These are phyloP conservation scores for Plectosphaerella cucumerina DNA, from an alignment of 2,329 filamentous ascomycete species.

Conservation along the genomic window DNA sequence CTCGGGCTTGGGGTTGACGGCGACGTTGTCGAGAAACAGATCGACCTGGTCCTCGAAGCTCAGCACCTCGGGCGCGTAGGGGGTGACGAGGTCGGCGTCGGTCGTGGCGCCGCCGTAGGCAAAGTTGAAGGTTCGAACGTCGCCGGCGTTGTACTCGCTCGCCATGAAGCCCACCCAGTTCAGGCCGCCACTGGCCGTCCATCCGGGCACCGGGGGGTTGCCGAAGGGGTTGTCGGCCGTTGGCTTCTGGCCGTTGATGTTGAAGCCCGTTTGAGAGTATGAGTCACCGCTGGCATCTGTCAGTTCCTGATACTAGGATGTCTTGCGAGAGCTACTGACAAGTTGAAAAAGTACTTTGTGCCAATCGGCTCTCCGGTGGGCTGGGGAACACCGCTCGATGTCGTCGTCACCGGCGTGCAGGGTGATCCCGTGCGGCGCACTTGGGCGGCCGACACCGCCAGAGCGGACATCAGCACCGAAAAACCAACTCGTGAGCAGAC, in stretches of 20 bases:
- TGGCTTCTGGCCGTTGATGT: conserved; percentile 43
- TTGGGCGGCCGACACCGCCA: neutral
- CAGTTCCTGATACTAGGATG: neutral
- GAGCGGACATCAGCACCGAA: neutral
- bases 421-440: too few relatives aligned
- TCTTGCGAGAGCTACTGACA: conserved; percentile 20
- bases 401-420: neutral
- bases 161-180: conserved; percentile 46
- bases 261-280: conserved; percentile 56
- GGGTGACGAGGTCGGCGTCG: conserved; percentile 42
- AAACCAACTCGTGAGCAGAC: neutral
- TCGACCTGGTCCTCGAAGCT: conserved; percentile 49
- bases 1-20: conserved; percentile 17
- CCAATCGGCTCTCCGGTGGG: conserved; percentile 3
- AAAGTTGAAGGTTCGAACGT: conserved; percentile 43
- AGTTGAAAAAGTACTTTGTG: conserved; percentile 34
- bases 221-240: conserved; percentile 52
- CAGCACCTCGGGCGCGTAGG: conserved; percentile 41
- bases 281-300: conserved; percentile 45
- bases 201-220: conserved; percentile 52
- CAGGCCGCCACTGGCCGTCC: conserved; percentile 38
- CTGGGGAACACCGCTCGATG: neutral
- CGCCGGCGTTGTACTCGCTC: conserved; percentile 34
- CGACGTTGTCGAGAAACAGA: conserved; percentile 28
- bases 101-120: conserved; percentile 48